These are phyloP conservation scores for Uromyces viciae-fabae DNA, from an alignment of 1,284 basidiomycete genomes.

Conservation along the genomic window DNA sequence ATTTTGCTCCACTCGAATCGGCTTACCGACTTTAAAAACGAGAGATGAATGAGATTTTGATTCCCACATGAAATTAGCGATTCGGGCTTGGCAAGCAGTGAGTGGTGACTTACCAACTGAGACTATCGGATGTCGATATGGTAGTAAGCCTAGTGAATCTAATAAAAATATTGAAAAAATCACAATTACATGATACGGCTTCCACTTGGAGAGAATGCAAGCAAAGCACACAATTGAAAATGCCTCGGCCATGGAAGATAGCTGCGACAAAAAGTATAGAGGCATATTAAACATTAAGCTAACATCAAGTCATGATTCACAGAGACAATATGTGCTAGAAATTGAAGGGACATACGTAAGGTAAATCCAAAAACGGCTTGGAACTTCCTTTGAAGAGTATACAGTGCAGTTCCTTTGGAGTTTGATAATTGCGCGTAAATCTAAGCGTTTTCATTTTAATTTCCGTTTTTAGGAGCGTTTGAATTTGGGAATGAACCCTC, in stretches of 20 bases:
- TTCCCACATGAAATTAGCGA: too few relatives aligned
- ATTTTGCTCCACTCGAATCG: constrained; percentile 73
- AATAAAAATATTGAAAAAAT: constrained; percentile 29
- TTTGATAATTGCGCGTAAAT: constrained; percentile 60
- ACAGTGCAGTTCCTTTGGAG: constrained; percentile 82
- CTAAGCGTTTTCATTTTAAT: background rate
- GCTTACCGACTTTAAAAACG: constrained; percentile 64
- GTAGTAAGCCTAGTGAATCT: constrained; percentile 67
- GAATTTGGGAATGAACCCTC: too few relatives aligned
- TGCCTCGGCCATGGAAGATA: constrained; percentile 43
- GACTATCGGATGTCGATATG: constrained; percentile 88
- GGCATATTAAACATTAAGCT: background rate
- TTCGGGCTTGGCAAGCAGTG: background rate
- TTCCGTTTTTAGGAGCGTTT: too few relatives aligned
- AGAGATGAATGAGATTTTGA: background rate
- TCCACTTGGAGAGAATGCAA: background rate
- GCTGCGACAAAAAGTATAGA: background rate
- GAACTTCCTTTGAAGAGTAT: constrained; percentile 80
- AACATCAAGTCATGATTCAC: background rate
- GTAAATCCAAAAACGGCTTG: constrained; percentile 92
- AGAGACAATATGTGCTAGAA: constrained; percentile 61
- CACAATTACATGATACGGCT: background rate
- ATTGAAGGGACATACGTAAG: constrained; percentile 69
- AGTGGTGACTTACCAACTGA: constrained; percentile 63
- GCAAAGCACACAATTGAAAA: constrained; percentile 42